A percentile compares a stretch with the other conserved stretches of the same genome.
phyloP scores from a whole-genome alignment of 352 stramenopile species.

The Paralagenidium karlingii region DNA sequence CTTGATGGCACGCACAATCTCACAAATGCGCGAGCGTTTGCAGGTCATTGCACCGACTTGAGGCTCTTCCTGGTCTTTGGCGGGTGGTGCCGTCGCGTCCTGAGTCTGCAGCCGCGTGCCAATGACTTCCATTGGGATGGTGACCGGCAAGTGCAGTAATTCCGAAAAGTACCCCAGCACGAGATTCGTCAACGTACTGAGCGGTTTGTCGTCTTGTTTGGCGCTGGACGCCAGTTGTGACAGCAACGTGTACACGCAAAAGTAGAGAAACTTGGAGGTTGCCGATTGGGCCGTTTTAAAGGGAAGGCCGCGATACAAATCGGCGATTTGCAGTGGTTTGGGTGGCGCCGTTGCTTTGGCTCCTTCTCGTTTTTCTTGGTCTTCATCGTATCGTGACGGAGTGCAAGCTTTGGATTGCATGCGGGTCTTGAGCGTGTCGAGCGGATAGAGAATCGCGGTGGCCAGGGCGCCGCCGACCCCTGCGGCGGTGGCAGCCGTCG shows the following conservation, averaged over 20 bases:
- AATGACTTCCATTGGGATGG: constrained; percentile 82
- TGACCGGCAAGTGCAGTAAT: constrained; percentile 60
- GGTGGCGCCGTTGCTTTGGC: not conserved
- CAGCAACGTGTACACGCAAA: constrained; percentile 82
- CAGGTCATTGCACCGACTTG: not conserved
- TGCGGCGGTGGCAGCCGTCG: too few species aligned
- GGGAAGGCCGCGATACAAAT: constrained; percentile 69
- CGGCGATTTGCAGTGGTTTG: constrained; percentile 25
- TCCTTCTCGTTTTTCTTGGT: constrained; percentile 7
- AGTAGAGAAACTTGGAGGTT: constrained; percentile 85
- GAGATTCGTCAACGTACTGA: constrained; percentile 55
- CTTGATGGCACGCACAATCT: constrained; percentile 53
- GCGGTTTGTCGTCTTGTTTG: constrained; percentile 38
- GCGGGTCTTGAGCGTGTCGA: constrained; percentile 83
- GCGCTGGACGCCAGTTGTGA: constrained; percentile 27
- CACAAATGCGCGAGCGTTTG: constrained; percentile 29
- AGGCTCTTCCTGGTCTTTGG: not conserved
- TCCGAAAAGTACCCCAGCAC: constrained; percentile 76
- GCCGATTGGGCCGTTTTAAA: constrained; percentile 78
- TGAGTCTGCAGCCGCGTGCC: constrained; percentile 73
- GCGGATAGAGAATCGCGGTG: constrained; percentile 66
- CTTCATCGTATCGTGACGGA: constrained; percentile 23
- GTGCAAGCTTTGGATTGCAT: constrained; percentile 66
- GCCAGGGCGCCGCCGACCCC: constrained; percentile 65
- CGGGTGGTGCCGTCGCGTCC: constrained; percentile 3